These are phyloP conservation scores for Geosmithia flava DNA, from an alignment of 2,329 filamentous ascomycete species.

Conservation along the genomic window DNA sequence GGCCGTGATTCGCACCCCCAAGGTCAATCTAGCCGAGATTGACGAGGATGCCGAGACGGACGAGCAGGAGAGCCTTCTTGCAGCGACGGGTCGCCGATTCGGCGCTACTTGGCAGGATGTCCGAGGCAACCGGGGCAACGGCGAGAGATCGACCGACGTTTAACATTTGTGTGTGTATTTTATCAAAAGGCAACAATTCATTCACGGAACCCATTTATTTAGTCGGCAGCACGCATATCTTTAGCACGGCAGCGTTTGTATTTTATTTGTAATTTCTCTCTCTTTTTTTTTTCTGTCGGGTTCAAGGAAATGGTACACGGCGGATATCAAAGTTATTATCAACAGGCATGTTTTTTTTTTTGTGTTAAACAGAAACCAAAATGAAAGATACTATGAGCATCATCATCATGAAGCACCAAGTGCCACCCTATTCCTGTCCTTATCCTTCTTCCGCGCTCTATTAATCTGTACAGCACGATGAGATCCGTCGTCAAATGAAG, in stretches of 20 bases:
- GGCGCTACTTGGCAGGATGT: constrained; percentile 85
- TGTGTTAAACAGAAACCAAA: neutral
- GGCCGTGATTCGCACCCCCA: constrained; percentile 68
- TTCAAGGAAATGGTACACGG: neutral
- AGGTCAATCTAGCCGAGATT: constrained; percentile 60
- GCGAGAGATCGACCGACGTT: neutral
- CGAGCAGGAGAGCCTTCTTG: constrained; percentile 85
- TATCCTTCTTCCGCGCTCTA: constrained; percentile 18
- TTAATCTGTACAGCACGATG: constrained; percentile 56
- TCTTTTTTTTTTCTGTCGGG: too few species aligned
- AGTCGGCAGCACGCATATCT: too few species aligned
- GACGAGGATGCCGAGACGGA: constrained; percentile 86
- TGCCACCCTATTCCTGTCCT: constrained; percentile 17
- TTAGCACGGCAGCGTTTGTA: too few species aligned
- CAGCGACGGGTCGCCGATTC: constrained; percentile 69
- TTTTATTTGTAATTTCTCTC: too few species aligned
- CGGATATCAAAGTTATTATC: neutral
- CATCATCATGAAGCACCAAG: constrained; percentile 17
- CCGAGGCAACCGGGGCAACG: constrained; percentile 23
- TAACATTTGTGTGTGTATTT: neutral
- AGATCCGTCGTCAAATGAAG: constrained; percentile 55
- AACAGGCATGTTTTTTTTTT: neutral
- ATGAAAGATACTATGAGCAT: neutral
- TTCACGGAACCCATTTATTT: too few species aligned
- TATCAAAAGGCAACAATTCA: too few species aligned